phyloP scores from a whole-genome alignment of 352 stramenopile genomes.

The Blastocystis sp. region DNA sequence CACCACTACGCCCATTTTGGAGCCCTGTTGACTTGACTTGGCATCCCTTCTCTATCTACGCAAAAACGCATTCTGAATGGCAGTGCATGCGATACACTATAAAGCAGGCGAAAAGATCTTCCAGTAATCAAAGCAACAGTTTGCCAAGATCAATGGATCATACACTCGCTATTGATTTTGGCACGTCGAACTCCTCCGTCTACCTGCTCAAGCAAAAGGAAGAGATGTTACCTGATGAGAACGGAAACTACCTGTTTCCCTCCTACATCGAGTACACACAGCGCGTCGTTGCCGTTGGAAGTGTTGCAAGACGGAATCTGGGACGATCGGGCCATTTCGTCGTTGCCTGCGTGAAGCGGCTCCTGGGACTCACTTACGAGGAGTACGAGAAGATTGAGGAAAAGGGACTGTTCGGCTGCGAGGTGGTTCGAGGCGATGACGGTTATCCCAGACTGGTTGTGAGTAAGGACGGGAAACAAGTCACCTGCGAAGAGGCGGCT shows the following conservation, averaged over 20 bases:
- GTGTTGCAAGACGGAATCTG: slow-evolving; percentile 26
- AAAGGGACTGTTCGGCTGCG: slow-evolving; percentile 48
- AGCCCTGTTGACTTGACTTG: too few species aligned
- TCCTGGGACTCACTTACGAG: slow-evolving; percentile 21
- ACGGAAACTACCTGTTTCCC: slow-evolving; percentile 42
- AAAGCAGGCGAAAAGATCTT: too few species aligned
- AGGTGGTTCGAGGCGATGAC: slow-evolving; percentile 49
- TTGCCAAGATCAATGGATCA: slow-evolving; percentile 10
- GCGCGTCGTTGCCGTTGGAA: not conserved
- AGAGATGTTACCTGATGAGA: not conserved
- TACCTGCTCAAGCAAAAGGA: slow-evolving; percentile 20
- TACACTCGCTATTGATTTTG: slow-evolving; percentile 66
- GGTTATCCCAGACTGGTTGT: slow-evolving; percentile 44
- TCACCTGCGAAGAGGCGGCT: slow-evolving; percentile 21
- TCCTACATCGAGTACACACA: slow-evolving; percentile 32
- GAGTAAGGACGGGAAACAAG: not conserved
- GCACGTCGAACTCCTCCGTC: slow-evolving; percentile 38
- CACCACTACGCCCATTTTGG: too few species aligned
- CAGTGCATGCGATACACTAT: too few species aligned
- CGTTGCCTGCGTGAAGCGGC: slow-evolving; percentile 32
- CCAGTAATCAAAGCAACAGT: too few species aligned
- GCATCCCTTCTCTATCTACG: too few species aligned
- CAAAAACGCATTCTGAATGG: too few species aligned
- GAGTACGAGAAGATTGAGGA: slow-evolving; percentile 36
- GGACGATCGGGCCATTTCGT: slow-evolving; percentile 4